These are phyloP conservation scores for Anastatica hierochuntica DNA, from an alignment of 345 rosid genomes.

Conservation along the genomic window DNA sequence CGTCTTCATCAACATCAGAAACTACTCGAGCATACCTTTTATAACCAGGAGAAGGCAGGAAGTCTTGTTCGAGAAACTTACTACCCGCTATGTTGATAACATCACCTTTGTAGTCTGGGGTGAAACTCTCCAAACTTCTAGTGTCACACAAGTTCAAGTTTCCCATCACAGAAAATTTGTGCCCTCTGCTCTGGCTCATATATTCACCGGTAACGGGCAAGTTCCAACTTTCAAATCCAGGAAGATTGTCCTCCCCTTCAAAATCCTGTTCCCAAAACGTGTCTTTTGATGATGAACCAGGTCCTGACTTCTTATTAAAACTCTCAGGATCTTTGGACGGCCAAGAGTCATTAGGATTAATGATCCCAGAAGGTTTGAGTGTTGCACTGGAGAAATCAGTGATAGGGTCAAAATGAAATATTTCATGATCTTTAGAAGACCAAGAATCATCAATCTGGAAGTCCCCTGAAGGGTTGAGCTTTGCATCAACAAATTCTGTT, in stretches of 20 bases:
- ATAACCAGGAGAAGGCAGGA: slow-evolving; percentile 27
- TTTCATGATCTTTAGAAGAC: slow-evolving; percentile 32
- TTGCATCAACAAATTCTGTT: slow-evolving; percentile 26
- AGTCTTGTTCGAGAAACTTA: slow-evolving; percentile 26
- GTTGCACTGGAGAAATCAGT: slow-evolving; percentile 26
- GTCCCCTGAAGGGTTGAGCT: slow-evolving; percentile 30
- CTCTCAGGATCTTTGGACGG: slow-evolving; percentile 29
- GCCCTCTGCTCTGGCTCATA: slow-evolving; percentile 27
- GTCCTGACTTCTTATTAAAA: slow-evolving; percentile 23
- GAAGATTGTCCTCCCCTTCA: slow-evolving; percentile 18
- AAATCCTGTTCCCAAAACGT: slow-evolving; percentile 31
- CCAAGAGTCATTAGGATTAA: slow-evolving; percentile 30
- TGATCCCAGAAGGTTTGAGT: slow-evolving; percentile 22
- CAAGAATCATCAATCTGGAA: slow-evolving; percentile 28
- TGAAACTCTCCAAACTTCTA: slow-evolving; percentile 25
- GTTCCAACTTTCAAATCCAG: slow-evolving; percentile 23
- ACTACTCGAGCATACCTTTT: slow-evolving; percentile 26
- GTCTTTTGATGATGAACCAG: slow-evolving; percentile 30
- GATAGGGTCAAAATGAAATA: slow-evolving; percentile 32
- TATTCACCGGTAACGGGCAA: slow-evolving; percentile 23
- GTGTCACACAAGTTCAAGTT: slow-evolving; percentile 23
- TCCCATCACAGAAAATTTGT: slow-evolving; percentile 17
- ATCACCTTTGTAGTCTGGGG: slow-evolving; percentile 44
- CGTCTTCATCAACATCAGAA: slow-evolving; percentile 36
- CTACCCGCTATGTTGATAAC: slow-evolving; percentile 36